Evolutionary conservation across 2,329 filamentous ascomycete species (phyloP).

Genomic region (Fusarium lyarnte): DNA sequence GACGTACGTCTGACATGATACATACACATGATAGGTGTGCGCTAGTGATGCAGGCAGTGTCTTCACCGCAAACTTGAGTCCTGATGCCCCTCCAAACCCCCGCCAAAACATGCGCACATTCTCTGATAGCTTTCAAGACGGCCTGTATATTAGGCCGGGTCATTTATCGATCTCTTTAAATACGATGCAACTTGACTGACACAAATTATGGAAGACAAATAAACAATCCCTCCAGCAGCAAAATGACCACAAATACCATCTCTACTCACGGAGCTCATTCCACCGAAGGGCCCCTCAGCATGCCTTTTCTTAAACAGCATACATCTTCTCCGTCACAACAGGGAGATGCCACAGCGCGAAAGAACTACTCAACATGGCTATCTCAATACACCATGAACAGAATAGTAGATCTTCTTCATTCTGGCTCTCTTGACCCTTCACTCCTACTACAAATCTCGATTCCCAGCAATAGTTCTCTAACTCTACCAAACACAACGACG

Average conservation of each 20-base stretch:
- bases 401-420: not conserved
- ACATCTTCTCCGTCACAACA: too few relatives aligned
- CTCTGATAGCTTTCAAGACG: not conserved
- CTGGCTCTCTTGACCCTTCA: not conserved
- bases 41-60: not conserved
- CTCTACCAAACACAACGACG: not conserved
- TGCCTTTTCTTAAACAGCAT: not conserved
- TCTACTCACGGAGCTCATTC: too few relatives aligned
- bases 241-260: not conserved
- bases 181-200: not conserved
- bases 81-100: not conserved
- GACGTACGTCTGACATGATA: not conserved
- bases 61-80: not conserved
- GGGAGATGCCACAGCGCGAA: not conserved
- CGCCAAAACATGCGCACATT: not conserved
- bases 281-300: not conserved
- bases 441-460: not conserved
- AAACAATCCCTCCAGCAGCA: rapidly evolving
- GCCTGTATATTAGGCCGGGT: not conserved
- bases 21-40: not conserved
- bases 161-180: not conserved
- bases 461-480: not conserved
- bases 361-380: not conserved
- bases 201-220: not conserved
- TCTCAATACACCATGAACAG: not conserved